Percentiles rank a stretch among this genome's conserved stretches.
These are phyloP conservation scores for Nothophoma quercina DNA, from an alignment of 2,329 filamentous ascomycete genomes.

Conservation along the genomic window DNA sequence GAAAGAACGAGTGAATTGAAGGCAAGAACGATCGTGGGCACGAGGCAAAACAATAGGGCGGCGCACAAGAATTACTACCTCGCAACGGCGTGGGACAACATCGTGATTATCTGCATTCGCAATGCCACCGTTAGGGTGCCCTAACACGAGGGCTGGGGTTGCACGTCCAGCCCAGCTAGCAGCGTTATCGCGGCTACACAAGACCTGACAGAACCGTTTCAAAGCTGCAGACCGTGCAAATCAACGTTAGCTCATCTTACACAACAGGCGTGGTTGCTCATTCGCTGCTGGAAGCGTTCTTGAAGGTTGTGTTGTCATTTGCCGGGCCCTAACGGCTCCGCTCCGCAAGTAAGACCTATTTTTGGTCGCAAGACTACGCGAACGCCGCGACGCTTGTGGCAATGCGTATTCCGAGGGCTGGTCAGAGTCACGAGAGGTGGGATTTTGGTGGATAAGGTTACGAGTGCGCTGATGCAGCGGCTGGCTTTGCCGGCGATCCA, in stretches of 20 bases:
- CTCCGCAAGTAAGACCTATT: conserved; percentile 18
- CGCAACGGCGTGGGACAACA: conserved; percentile 31
- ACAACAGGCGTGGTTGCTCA: conserved; percentile 34
- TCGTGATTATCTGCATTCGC: conserved; percentile 32
- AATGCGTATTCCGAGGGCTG: conserved; percentile 14
- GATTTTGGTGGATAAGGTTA: conserved; percentile 13
- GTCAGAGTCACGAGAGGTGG: conserved; percentile 20
- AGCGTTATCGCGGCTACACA: conserved; percentile 27
- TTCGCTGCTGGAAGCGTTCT: conserved; percentile 28
- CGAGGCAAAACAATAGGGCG: conserved; percentile 27
- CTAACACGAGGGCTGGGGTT: conserved; percentile 23
- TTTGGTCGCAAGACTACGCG: conserved; percentile 23
- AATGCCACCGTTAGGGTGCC: conserved; percentile 25
- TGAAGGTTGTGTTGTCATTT: conserved; percentile 24
- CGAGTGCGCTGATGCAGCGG: conserved; percentile 16
- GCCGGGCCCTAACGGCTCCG: neutral
- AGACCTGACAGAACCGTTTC: conserved; percentile 29
- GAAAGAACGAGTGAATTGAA: conserved; percentile 8
- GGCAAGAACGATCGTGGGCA: conserved; percentile 18
- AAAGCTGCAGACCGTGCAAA: conserved; percentile 31
- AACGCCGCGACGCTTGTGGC: conserved; percentile 27
- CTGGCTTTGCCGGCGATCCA: conserved; percentile 14
- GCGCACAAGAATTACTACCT: conserved; percentile 24
- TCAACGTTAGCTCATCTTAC: conserved; percentile 30
- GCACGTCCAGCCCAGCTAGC: conserved; percentile 31